Evolutionary conservation across 192 early-diverging fungal genomes (phyloP).

Genomic region (Coemansia sp.): DNA sequence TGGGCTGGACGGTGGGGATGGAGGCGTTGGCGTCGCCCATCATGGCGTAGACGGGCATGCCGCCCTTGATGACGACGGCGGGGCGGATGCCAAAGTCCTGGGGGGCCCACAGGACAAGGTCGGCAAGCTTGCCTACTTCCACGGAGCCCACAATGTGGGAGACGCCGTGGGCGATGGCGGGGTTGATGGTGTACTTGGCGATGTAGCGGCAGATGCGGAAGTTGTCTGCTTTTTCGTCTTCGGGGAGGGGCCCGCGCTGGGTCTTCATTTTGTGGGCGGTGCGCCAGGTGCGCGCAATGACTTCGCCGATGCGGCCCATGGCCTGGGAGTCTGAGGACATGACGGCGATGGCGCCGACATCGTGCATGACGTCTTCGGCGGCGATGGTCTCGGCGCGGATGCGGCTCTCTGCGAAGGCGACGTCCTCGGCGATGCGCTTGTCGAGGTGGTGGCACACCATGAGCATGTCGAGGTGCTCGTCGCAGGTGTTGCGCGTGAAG

Average conservation of each 20-base stretch:
- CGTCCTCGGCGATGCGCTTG: slow-evolving; percentile 91
- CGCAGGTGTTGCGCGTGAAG: slow-evolving; percentile 91
- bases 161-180: slow-evolving; percentile 87
- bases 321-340: slow-evolving; percentile 94
- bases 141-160: slow-evolving; percentile 89
- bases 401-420: slow-evolving; percentile 94
- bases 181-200: slow-evolving; percentile 98
- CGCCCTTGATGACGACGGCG: slow-evolving; percentile 83
- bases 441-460: slow-evolving; percentile 98
- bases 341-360: slow-evolving; percentile 92
- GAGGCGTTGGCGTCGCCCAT: slow-evolving; percentile 96
- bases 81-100: slow-evolving; percentile 90
- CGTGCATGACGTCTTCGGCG: slow-evolving; percentile 95
- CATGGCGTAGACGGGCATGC: slow-evolving; percentile 77
- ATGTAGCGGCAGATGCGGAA: slow-evolving; percentile 88
- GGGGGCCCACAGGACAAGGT: slow-evolving; percentile 85
- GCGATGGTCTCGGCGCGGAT: slow-evolving; percentile 97
- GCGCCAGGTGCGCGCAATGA: slow-evolving; percentile 90
- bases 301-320: slow-evolving; percentile 97
- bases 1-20: slow-evolving; percentile 92
- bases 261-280: slow-evolving; percentile 95
- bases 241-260: slow-evolving; percentile 65
- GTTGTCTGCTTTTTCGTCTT: slow-evolving; percentile 71
- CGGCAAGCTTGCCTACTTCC: slow-evolving; percentile 92
- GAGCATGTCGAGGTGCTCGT: slow-evolving; percentile 98